These are phyloP conservation scores for Termitomyces sp. DNA, from an alignment of 768 basidiomycete genomes.

Conservation along the genomic window DNA sequence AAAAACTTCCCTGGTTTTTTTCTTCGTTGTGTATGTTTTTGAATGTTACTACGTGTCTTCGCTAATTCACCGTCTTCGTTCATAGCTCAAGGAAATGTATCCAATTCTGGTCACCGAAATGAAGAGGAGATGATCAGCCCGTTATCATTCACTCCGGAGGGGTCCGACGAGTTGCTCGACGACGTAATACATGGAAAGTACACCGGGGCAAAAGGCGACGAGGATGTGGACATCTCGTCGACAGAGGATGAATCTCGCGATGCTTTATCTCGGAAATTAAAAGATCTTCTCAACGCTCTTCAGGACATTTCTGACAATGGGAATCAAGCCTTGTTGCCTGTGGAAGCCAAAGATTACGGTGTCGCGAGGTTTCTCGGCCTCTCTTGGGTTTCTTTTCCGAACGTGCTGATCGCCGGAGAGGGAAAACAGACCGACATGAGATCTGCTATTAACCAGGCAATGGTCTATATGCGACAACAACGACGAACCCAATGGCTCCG, in stretches of 20 bases:
- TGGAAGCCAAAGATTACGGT: not conserved
- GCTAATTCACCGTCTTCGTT: not conserved
- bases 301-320: too few species aligned
- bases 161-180: not conserved
- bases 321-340: not conserved
- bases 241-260: too few species aligned
- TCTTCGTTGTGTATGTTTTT: not conserved
- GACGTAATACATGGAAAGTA: not conserved
- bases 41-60: not conserved
- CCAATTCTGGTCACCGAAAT: not conserved
- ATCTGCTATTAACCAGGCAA: not conserved
- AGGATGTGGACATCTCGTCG: not conserved
- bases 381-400: not conserved
- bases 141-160: not conserved
- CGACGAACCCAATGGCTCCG: not conserved
- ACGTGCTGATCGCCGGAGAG: not conserved
- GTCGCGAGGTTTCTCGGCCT: not conserved
- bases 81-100: not conserved
- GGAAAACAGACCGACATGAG: not conserved
- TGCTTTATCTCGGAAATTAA: not conserved
- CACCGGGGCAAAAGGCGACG: too few species aligned
- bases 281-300: not conserved
- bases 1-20: not conserved
- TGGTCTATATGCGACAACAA: not conserved
- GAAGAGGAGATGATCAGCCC: not conserved